These are phyloP conservation scores for Peniophora sp. DNA, from an alignment of 1,284 basidiomycete species.

Conservation along the genomic window DNA sequence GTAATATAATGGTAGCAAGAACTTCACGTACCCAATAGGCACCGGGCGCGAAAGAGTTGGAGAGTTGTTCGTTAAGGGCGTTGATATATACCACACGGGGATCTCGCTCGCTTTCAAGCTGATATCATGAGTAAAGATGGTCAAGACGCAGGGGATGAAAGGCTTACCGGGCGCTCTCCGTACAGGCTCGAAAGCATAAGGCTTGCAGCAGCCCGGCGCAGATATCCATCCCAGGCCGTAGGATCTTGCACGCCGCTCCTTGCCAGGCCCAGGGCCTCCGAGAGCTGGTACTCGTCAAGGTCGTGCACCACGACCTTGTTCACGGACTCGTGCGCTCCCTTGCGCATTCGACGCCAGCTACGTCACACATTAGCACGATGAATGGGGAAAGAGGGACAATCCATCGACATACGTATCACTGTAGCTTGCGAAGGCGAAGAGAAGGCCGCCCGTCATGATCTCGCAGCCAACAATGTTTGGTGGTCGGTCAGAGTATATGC, in stretches of 20 bases:
- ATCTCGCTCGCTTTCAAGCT: conserved; percentile 4
- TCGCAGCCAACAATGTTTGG: conserved; percentile 9
- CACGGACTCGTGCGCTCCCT: conserved; percentile 11
- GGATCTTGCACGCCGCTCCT: conserved; percentile 2
- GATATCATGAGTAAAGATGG: too few species aligned
- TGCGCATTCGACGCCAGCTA: conserved; percentile 13
- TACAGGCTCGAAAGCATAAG: conserved; percentile 10
- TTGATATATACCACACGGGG: conserved; percentile 7
- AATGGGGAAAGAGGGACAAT: not conserved
- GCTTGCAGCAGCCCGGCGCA: conserved; percentile 9
- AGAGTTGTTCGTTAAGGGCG: conserved; percentile 7
- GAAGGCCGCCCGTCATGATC: conserved; percentile 5
- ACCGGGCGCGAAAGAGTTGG: not conserved
- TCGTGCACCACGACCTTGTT: conserved; percentile 9
- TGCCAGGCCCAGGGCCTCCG: conserved; percentile 6
- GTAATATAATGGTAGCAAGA: too few species aligned
- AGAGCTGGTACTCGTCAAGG: conserved; percentile 6
- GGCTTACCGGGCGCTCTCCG: conserved; percentile 4
- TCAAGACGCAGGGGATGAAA: too few species aligned
- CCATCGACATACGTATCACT: conserved; percentile 1
- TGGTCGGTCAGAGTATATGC: conserved; percentile 18
- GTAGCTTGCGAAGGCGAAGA: not conserved
- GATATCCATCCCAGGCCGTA: conserved; percentile 6
- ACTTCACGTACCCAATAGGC: too few species aligned
- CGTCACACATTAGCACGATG: not conserved